Base-by-base conservation (phyloP, 805 yeast genomes). In the Starmerella scarabaei region DNA sequence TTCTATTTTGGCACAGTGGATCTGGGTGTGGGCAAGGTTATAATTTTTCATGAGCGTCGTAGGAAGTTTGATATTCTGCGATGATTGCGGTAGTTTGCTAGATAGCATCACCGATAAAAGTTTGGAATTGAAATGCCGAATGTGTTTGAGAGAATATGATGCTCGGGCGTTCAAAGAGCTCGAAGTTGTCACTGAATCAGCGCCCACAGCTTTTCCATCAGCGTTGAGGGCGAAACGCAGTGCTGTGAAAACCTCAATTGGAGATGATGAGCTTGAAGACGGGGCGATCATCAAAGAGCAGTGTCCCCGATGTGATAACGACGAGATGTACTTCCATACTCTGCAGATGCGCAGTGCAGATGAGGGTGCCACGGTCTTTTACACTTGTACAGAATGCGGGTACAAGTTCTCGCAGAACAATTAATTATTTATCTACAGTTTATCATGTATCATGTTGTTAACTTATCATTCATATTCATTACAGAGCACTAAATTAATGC, bases 1-100 rank as follows among this genome's bases (percentile, higher is more conserved):
- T n/a, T n/a, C n/a, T n/a, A n/a, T n/a, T n/a, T n/a, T n/a, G n/a
- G n/a, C n/a, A n/a, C n/a, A n/a, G n/a, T n/a, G n/a, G n/a, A n/a
- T n/a, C n/a, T n/a, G n/a, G n/a, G n/a, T n/a, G n/a, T n/a, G n/a
- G n/a, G n/a, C n/a, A n/a, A n/a, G n/a, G n/a, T n/a, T n/a, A n/a
- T n/a, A n/a, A n/a, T n/a, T n/a, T n/a, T n/a, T n/a, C n/a, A 88
- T 91, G 98, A 83, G 95, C 42, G 93, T 76, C 15, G 94, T 91
- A 31, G 99, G 98, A 14, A 81, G 94, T 36, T 72, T 91, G 54
- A 88, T 91, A 43, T 91, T 91, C 62, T 91, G 99, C 60, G 69
- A 77, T 9, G 82, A 77, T 51, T 91, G 99, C 62, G 99, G 99
- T 52, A 83, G 80, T 54, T 67, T 91, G 40, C 66, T 91, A 44